A percentile compares a stretch with the other conserved stretches of the same genome.
These are phyloP conservation scores for Alternaria atra DNA, from an alignment of 2,329 filamentous ascomycete species.

Conservation along the genomic window DNA sequence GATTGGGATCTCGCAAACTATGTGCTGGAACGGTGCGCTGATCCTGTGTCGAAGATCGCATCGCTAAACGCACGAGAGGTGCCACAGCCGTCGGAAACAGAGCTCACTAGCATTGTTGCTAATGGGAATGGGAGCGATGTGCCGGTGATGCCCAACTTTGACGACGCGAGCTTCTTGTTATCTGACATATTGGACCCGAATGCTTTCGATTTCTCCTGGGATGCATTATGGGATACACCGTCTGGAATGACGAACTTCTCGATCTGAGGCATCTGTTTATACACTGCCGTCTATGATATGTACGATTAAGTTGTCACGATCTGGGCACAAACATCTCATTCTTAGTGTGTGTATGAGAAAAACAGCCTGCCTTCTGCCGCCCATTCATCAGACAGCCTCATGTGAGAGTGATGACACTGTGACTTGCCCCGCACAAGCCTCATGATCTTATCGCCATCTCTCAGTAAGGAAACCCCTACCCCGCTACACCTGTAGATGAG, in stretches of 20 bases:
- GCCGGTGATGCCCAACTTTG: constrained; percentile 30
- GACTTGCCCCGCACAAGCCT: not conserved
- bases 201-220: constrained; percentile 50
- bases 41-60: constrained; percentile 50
- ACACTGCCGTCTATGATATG: not conserved
- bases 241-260: constrained; percentile 47
- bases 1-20: constrained; percentile 66
- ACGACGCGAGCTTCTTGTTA: constrained; percentile 40
- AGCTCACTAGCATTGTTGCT: constrained; percentile 20
- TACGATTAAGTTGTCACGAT: not conserved
- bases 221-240: constrained; percentile 49
- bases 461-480: not conserved
- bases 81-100: constrained; percentile 31
- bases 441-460: not conserved
- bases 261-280: constrained; percentile 17
- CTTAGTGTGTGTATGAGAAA: not conserved
- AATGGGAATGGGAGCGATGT: constrained; percentile 12
- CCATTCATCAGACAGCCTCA: not conserved
- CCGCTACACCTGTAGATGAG: not conserved
- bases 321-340: not conserved
- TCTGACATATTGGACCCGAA: constrained; percentile 46
- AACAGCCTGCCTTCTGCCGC: not conserved
- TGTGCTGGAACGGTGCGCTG: constrained; percentile 57
- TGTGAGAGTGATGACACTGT: not conserved
- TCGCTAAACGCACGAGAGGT: constrained; percentile 34